These are phyloP conservation scores for Gymnopilus dilepis DNA, from an alignment of 768 basidiomycete species.

Conservation along the genomic window DNA sequence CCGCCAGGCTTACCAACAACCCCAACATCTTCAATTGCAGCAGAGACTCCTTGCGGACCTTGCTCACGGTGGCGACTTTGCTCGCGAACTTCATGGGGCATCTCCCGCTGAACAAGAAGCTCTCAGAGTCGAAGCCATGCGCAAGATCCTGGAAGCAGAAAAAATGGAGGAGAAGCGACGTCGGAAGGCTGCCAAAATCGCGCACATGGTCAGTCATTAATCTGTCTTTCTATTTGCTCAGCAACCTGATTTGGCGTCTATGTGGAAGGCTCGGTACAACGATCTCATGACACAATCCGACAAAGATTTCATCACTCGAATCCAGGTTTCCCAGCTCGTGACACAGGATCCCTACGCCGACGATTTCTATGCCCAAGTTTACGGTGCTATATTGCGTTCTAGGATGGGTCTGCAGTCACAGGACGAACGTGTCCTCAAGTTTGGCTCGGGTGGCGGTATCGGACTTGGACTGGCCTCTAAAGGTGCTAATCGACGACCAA, in stretches of 20 bases:
- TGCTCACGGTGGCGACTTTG: slow-evolving; percentile 62
- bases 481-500: slow-evolving; percentile 71
- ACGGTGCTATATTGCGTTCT: slow-evolving; percentile 82
- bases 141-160: slow-evolving; percentile 91
- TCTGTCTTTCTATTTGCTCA: not conserved
- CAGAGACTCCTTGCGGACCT: slow-evolving; percentile 80
- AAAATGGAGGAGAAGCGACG: slow-evolving; percentile 85
- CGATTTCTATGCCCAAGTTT: slow-evolving; percentile 98
- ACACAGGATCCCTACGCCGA: slow-evolving; percentile 97
- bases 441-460: slow-evolving; percentile 82
- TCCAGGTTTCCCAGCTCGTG: slow-evolving; percentile 97
- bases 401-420: slow-evolving; percentile 73
- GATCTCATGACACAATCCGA: slow-evolving; percentile 97
- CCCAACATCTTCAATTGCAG: slow-evolving; percentile 74
- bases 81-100: slow-evolving; percentile 66
- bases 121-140: slow-evolving; percentile 78
- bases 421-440: slow-evolving; percentile 84
- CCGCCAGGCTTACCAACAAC: slow-evolving; percentile 38
- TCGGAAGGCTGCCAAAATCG: slow-evolving; percentile 83
- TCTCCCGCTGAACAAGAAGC: slow-evolving; percentile 71
- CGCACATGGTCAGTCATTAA: slow-evolving; percentile 71
- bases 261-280: slow-evolving; percentile 85
- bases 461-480: slow-evolving; percentile 82
- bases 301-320: slow-evolving; percentile 99
- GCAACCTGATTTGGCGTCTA: slow-evolving; percentile 18